Base-by-base conservation (phyloP, 805 yeast genomes). In the Wickerhamiella azyma region DNA sequence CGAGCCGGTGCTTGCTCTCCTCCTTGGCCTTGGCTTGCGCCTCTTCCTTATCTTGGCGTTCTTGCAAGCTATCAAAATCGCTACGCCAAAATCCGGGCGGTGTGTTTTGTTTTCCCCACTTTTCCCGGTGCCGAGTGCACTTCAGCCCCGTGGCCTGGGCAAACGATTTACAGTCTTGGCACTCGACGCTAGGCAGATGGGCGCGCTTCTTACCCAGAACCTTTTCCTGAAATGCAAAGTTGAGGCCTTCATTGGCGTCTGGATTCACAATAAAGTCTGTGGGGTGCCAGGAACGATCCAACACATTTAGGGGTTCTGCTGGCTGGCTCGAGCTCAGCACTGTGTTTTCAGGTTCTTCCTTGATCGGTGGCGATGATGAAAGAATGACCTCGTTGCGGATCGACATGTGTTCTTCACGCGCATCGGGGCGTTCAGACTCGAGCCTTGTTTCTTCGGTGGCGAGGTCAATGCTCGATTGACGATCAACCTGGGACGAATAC, bases 11-110 rank as follows among this genome's bases (percentile, higher is more conserved):
- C 2, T 16, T 29, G 10, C 48, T 69, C 29, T 62, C 57, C 36
- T 56, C 54, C 3, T 68, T 58, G 16, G 69, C 55, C 45, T 50
- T 48, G 18, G 62, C 60, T 1, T 47, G 50, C 5, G 68, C 59
- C 45, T 61, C 59, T 14, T 49, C 48, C 51, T 65, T 66, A 47
- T 69, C 75, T 37, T 55, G 61, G 1, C 44, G 53, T 10, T 63
- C 57, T 52, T 77, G 76, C 49, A 75, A 81, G 0, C 81, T 72
- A 5, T 61, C 63, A 51, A 79, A 76, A 44, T 75, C 82, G 19
- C 76, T 64, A 35, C 75, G 59, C 51, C 74, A 77, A 59, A 70
- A 76, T 1, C 81, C 81, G 0, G 77, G 77, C 1, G 81, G 82
- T 1, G 75, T 66, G 3, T 65, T 64, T 0, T 68, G 67, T 37